phyloP scores from a whole-genome alignment of 2,329 filamentous ascomycete genomes.

The Penicillium sp. region DNA sequence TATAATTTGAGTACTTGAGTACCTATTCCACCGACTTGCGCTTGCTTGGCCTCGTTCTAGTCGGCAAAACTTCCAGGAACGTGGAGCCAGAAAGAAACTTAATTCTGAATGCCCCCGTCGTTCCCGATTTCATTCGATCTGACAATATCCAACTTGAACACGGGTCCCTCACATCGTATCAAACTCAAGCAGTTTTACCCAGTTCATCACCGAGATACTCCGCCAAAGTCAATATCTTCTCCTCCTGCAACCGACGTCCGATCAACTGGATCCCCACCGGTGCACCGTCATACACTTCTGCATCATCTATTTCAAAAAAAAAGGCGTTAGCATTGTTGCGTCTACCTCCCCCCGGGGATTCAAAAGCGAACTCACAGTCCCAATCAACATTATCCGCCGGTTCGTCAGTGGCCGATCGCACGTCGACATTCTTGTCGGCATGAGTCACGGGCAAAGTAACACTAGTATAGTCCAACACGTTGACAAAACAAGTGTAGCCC shows the following conservation, averaged over 20 bases:
- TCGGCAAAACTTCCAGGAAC: too few species aligned
- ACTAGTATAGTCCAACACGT: conserved; percentile 52
- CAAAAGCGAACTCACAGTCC: conserved; percentile 40
- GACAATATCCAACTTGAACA: background rate
- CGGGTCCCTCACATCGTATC: background rate
- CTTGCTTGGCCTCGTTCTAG: too few species aligned
- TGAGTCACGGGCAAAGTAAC: conserved; percentile 52
- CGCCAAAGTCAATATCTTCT: conserved; percentile 45
- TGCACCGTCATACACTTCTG: conserved; percentile 44
- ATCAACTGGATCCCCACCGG: conserved; percentile 47
- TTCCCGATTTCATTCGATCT: too few species aligned
- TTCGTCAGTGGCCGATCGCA: conserved; percentile 33
- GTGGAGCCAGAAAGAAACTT: too few species aligned
- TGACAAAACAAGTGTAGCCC: conserved; percentile 45
- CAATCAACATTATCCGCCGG: conserved; percentile 42
- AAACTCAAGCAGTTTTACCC: background rate
- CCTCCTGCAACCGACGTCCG: conserved; percentile 46
- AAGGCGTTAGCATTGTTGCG: too few species aligned
- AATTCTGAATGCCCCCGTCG: too few species aligned
- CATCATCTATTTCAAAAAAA: conserved; percentile 36
- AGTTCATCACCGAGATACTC: conserved; percentile 34
- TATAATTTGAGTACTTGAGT: too few species aligned
- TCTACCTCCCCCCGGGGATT: background rate
- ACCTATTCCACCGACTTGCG: too few species aligned
- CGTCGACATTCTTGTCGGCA: conserved; percentile 48